phyloP scores from a whole-genome alignment of 805 yeast species.

The Candida sithepensis region DNA sequence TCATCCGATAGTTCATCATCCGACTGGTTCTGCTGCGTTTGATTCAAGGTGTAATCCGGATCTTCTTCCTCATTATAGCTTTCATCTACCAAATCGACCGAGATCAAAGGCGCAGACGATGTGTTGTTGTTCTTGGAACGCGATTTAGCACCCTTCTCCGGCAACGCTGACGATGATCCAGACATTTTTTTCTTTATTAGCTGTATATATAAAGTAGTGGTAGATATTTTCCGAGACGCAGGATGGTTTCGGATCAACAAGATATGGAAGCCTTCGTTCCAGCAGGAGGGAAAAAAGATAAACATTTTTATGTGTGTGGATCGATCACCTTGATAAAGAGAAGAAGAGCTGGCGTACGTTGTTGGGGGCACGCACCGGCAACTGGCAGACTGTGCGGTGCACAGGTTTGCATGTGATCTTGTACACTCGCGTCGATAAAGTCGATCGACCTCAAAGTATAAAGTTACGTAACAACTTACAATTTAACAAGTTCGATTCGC shows the following conservation, averaged over 20 bases:
- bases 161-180: background rate
- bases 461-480: too few relatives aligned
- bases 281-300: background rate
- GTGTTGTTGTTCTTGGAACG: background rate
- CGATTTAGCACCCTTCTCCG: background rate
- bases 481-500: too few relatives aligned
- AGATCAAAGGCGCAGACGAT: conserved; percentile 5
- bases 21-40: conserved; percentile 1
- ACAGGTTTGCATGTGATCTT: background rate
- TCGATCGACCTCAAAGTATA: too few relatives aligned
- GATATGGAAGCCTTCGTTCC: background rate
- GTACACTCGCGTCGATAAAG: background rate
- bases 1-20: conserved; percentile 10
- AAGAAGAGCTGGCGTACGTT: conserved; percentile 3
- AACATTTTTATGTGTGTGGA: background rate
- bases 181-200: background rate
- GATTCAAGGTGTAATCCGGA: conserved; percentile 24
- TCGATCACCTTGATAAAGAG: conserved; percentile 3
- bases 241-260: background rate
- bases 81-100: conserved; percentile 15
- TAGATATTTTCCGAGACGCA: background rate
- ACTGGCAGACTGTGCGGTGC: background rate
- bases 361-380: conserved; percentile 7
- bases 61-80: conserved; percentile 26
- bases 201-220: background rate